phyloP scores from a whole-genome alignment of 2,329 filamentous ascomycete genomes.

The Orbilia quercus region DNA sequence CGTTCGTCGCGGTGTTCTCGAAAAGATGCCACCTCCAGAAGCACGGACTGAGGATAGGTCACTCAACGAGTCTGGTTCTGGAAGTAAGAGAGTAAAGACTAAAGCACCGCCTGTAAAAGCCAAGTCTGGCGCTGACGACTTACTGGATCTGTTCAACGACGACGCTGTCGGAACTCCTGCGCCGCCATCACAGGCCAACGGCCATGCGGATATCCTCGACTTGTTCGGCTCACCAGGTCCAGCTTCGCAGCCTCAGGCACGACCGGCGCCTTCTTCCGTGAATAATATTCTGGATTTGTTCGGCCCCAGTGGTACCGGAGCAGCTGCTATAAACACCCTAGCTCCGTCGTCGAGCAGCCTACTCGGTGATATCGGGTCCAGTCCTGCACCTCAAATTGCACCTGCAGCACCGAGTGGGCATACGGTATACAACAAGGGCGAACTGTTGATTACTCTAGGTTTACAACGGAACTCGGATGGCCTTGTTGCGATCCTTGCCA shows the following conservation, averaged over 20 bases:
- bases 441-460: constrained; percentile 81
- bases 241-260: constrained; percentile 59
- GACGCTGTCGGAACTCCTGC: constrained; percentile 56
- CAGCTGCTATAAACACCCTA: constrained; percentile 63
- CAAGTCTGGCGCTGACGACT: constrained; percentile 64
- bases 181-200: constrained; percentile 69
- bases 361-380: constrained; percentile 69
- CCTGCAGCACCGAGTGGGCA: constrained; percentile 68
- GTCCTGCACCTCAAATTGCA: constrained; percentile 64
- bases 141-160: constrained; percentile 46
- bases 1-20: constrained; percentile 87
- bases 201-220: constrained; percentile 66
- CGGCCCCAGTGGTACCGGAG: constrained; percentile 65
- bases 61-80: constrained; percentile 76
- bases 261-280: constrained; percentile 62
- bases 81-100: constrained; percentile 73
- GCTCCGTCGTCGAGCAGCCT: constrained; percentile 66
- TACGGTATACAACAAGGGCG: constrained; percentile 86
- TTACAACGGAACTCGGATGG: constrained; percentile 84
- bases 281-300: constrained; percentile 92
- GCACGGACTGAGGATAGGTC: constrained; percentile 96
- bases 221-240: constrained; percentile 23
- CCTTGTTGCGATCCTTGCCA: constrained; percentile 81
- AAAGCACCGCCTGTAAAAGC: constrained; percentile 61
- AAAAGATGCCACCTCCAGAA: constrained; percentile 97